Conservation (phyloP, 2,329 filamentous ascomycete genomes). For the Stylonectria norvegica region DNA sequence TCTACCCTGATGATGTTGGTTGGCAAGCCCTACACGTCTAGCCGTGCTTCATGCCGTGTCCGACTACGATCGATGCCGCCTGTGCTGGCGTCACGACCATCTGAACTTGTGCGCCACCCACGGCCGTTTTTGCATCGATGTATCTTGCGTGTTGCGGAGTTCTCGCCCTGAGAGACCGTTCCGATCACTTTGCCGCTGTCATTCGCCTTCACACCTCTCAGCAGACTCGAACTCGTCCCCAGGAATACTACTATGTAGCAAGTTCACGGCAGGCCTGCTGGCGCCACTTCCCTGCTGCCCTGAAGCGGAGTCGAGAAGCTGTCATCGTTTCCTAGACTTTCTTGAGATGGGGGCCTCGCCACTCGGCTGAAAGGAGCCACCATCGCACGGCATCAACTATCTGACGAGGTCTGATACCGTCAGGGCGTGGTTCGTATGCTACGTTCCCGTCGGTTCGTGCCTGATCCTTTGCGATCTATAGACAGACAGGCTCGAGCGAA, state of each 20-base stretch:
- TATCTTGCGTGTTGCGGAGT: conserved; percentile 5
- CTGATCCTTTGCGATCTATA: background rate
- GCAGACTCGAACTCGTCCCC: too few relatives aligned
- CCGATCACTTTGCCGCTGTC: conserved; percentile 5
- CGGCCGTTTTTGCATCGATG: conserved; percentile 5
- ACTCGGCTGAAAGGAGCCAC: background rate
- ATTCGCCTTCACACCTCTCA: conserved; percentile 2
- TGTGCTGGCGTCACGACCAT: conserved; percentile 7
- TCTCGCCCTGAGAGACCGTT: conserved; percentile 2
- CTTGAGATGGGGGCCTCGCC: conserved; percentile 2
- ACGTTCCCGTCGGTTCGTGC: conserved; percentile 2
- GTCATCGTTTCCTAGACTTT: conserved; percentile 1
- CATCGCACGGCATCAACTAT: conserved; percentile 8
- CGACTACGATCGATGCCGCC: conserved; percentile 12
- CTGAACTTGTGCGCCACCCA: conserved; percentile 13
- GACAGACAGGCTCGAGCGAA: background rate
- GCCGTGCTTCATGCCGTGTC: conserved; percentile 14
- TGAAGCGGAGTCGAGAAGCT: background rate
- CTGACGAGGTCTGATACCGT: background rate
- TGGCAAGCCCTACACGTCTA: conserved; percentile 13
- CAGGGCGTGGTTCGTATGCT: conserved; percentile 3
- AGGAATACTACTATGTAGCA: too few relatives aligned
- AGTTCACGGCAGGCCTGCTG: too few relatives aligned
- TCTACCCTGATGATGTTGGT: conserved; percentile 10
- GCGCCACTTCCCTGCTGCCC: conserved; percentile 4